A percentile compares a stretch with the other conserved stretches of the same genome.
These are phyloP conservation scores for Candida quercuum DNA, from an alignment of 805 yeast species.

Conservation along the genomic window DNA sequence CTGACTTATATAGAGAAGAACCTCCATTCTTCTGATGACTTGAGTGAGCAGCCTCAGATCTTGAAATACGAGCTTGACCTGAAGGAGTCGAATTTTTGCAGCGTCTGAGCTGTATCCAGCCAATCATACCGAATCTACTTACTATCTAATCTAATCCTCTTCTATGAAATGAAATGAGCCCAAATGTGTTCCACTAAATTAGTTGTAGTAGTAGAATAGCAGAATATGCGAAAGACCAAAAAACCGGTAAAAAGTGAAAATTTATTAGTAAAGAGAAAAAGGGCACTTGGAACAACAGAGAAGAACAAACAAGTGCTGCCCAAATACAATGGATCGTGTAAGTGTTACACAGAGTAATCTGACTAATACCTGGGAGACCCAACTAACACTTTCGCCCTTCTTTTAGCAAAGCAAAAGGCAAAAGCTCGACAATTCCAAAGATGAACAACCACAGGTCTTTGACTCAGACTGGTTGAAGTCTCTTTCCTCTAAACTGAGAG, in stretches of 20 bases:
- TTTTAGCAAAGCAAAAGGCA: neutral
- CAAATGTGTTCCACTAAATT: no score
- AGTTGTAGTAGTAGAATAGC: no score
- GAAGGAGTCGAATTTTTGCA: neutral
- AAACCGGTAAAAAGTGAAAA: no score
- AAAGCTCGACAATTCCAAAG: neutral
- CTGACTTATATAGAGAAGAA: constrained; percentile 60
- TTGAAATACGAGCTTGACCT: constrained; percentile 23
- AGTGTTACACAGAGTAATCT: no score
- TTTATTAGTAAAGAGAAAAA: no score
- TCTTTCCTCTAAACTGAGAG: constrained; percentile 3
- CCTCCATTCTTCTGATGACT: constrained; percentile 44
- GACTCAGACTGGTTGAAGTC: constrained; percentile 10
- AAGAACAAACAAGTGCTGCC: no score
- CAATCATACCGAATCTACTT: neutral
- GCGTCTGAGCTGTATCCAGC: neutral
- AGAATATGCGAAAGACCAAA: no score
- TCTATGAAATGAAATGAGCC: no score
- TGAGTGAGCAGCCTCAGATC: constrained; percentile 20
- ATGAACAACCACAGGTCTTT: neutral
- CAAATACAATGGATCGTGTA: no score
- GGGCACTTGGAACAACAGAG: no score
- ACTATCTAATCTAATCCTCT: neutral
- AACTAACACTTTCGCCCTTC: no score
- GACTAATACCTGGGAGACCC: no score